phyloP scores from a whole-genome alignment of 192 early-diverging fungal genomes.

The Backusella australiensis region DNA sequence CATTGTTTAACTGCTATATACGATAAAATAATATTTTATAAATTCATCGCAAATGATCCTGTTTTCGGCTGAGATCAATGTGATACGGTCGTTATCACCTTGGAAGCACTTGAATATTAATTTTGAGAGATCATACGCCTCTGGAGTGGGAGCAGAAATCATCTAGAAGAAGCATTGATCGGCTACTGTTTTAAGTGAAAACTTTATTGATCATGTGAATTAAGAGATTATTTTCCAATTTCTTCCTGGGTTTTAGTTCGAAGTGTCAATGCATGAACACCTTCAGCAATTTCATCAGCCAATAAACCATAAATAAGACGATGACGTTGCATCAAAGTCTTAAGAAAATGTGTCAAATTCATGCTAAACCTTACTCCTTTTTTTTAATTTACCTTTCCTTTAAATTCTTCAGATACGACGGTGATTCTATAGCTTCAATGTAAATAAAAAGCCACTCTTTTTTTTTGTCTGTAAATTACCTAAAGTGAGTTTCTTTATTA shows the following conservation, averaged over 20 bases:
- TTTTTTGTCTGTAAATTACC: constrained; percentile 31
- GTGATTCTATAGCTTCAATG: constrained; percentile 35
- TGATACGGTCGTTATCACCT: too few species aligned
- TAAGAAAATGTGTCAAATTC: not conserved
- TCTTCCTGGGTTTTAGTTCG: constrained; percentile 77
- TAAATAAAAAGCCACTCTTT: not conserved
- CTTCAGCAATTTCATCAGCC: constrained; percentile 66
- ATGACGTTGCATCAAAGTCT: constrained; percentile 59
- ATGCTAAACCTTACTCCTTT: constrained; percentile 27
- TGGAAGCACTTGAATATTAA: too few species aligned
- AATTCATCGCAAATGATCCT: too few species aligned
- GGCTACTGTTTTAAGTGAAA: too few species aligned
- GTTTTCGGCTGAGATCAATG: too few species aligned
- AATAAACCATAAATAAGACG: constrained; percentile 69
- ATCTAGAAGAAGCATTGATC: too few species aligned
- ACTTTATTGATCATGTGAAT: not conserved
- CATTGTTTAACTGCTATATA: too few species aligned
- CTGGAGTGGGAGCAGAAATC: too few species aligned
- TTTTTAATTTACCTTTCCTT: constrained; percentile 37
- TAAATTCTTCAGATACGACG: constrained; percentile 69
- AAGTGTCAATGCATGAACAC: constrained; percentile 77
- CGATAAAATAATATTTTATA: too few species aligned
- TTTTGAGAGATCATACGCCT: too few species aligned
- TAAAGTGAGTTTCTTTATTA: constrained; percentile 83
- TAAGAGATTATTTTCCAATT: constrained; percentile 30